Evolutionary conservation across 192 early-diverging fungal genomes (phyloP), one percentile per base, ranked within the genome.

Genomic region (Coemansia sp.): DNA sequence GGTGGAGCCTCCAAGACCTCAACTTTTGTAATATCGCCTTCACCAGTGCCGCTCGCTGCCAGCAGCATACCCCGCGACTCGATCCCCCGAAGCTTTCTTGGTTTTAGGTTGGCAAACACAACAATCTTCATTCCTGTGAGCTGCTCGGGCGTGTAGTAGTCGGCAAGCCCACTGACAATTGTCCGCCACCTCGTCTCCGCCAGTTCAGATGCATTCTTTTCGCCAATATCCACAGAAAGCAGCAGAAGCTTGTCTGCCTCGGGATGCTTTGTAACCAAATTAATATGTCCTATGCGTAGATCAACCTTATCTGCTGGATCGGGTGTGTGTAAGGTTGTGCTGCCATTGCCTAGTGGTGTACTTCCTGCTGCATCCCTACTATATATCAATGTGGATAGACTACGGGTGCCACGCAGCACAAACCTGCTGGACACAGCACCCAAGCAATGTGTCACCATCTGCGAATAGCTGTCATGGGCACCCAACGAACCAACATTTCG

Each of bases 61-160:
- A 73, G 52, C 10, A 73, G 59, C 71, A 73, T 73, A 3, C 71
- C 71, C 16, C 66, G 56, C 6, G 71, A 73, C 28, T 33, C 19
- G 16, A 73, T 52, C 5, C 71, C 71, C 14, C 64, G 54, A 2
- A 73, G 60, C 59, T 73, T 73, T 33, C 60, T 45, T 1, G 71
- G 53, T 50, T 65, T 67, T 50, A 73, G 47, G 40, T 73, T 73
- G 19, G 71, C 63, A 51, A 73, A 53, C 11, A 73, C 60, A 7
- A 73, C 60, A 11, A 62, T 40, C 9, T 28, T 53, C 24, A 48
- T 65, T 9, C 58, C 53, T 6, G 46, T 18, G 3, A 73, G 55
- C 51, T 73, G 55, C 18, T 58, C 64, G 18, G 42, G 35, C 18
- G 44, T 50, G 46, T 73, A 73, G 56, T 66, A 59, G 19, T 38